Evolutionary conservation across 169 alveolate genomes (phyloP).

Genomic region (Plasmodium reichenowi): DNA sequence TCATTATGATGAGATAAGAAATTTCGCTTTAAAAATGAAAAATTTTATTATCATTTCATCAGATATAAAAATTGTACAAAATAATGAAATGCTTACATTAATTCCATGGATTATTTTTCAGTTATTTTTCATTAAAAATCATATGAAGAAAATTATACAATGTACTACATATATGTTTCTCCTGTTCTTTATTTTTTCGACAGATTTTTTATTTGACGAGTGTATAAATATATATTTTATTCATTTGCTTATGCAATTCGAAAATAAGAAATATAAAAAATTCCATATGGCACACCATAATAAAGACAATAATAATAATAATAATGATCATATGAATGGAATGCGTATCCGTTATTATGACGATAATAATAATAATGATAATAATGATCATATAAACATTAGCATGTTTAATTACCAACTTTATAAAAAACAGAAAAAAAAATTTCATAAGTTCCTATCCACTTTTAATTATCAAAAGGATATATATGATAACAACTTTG

Average conservation of each 20-base stretch:
- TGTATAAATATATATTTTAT: conserved; percentile 15
- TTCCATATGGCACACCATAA: neutral
- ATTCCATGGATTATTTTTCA: conserved; percentile 50
- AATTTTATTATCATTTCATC: neutral
- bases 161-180: conserved; percentile 28
- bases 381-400: neutral
- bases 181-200: conserved; percentile 39
- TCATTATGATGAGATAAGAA: neutral
- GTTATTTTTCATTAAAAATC: conserved; percentile 30
- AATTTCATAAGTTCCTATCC: no score
- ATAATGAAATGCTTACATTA: neutral
- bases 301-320: neutral
- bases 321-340: neutral
- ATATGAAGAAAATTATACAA: conserved; percentile 2
- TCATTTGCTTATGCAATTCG: conserved; percentile 4
- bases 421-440: no score
- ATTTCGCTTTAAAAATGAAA: neutral
- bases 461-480: no score
- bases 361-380: neutral
- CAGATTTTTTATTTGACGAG: conserved; percentile 1
- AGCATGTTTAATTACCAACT: no score
- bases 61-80: neutral
- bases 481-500: no score
- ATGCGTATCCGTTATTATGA: neutral
- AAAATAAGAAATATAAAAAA: neutral